Evolutionary conservation across 1,139 yeast species (phyloP), one percentile per base, ranked within the genome.

Genomic region (Lizanozyma gosingica): DNA sequence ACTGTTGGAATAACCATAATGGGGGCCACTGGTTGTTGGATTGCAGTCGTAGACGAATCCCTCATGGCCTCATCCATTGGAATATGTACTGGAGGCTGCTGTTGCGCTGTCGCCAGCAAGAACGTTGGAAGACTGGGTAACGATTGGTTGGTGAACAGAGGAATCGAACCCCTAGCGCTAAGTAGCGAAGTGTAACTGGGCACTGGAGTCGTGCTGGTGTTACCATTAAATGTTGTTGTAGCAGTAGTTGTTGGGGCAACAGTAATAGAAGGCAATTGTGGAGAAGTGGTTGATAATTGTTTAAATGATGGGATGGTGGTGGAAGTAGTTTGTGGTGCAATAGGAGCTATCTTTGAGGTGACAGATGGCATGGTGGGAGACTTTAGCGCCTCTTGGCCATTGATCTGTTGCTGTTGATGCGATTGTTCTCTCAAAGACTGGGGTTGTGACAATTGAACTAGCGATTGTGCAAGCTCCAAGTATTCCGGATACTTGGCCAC

Each of bases 401-500:
- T n/a, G n/a, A n/a, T n/a, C 11, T 22, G 29, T 11, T 22, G 29
- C 27, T 33, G 38, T 16, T 35, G 42, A 32, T 17, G 18, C 6
- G 17, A 17, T 17, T 34, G 37, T 14, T 15, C 34, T 36, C 33
- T 36, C 35, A 17, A 18, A 17, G 34, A 35, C 18, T 44, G 46
- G 15, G 56, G 56, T 39, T 52, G 50, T 4, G 73, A 65, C 39
- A 70, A 61, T 46, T 59, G 66, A 32, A 69, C 61, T 43, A 70
- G 59, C 11, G 70, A 63, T 46, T 67, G 71, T 1, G 76, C 76
- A 42, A 69, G 57, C 47, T 70, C 74, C 52, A 70, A 59, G 48
- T 70, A 70, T 51, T 69, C 74, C n/a, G 75, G 75, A 51, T 65
- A 70, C 46, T 53, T 60, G 44, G 65, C 68, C 36, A 70, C 72